Percentiles rank a stretch among this genome's conserved stretches.
Conservation (phyloP, 805 yeast species). For the Yamadazyma endophytica region DNA sequence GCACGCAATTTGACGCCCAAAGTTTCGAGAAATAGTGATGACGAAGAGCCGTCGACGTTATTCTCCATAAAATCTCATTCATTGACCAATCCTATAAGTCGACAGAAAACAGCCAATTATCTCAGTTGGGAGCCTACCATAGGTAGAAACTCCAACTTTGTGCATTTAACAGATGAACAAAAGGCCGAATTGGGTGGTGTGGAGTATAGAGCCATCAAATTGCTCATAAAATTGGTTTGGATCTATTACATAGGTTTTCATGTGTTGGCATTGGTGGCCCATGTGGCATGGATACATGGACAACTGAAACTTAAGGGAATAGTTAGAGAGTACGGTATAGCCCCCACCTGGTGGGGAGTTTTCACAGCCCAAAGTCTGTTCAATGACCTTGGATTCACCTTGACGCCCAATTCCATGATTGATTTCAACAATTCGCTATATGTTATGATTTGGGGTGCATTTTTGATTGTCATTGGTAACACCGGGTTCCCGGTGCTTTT, state of each 20-base stretch:
- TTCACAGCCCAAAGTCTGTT: slow-evolving; percentile 78
- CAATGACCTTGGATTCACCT: slow-evolving; percentile 79
- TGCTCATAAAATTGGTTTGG: slow-evolving; percentile 62
- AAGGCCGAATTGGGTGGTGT: slow-evolving; percentile 96
- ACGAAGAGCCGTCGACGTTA: slow-evolving; percentile 9
- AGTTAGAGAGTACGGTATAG: slow-evolving; percentile 54
- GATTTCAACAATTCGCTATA: slow-evolving; percentile 63
- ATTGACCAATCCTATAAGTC: slow-evolving; percentile 20
- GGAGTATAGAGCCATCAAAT: slow-evolving; percentile 84
- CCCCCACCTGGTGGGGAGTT: slow-evolving; percentile 91
- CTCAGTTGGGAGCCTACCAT: slow-evolving; percentile 88
- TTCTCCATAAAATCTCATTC: too few species aligned
- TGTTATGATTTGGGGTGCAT: slow-evolving; percentile 56
- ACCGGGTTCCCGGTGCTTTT: slow-evolving; percentile 89
- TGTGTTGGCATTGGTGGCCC: slow-evolving; percentile 45
- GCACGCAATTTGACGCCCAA: neutral
- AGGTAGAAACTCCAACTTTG: slow-evolving; percentile 91
- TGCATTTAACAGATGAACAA: slow-evolving; percentile 74
- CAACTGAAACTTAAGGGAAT: slow-evolving; percentile 37
- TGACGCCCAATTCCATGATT: slow-evolving; percentile 77
- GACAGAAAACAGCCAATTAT: slow-evolving; percentile 47
- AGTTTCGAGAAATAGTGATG: slow-evolving; percentile 8
- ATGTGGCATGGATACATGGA: slow-evolving; percentile 59
- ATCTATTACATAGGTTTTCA: slow-evolving; percentile 76
- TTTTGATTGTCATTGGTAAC: slow-evolving; percentile 86